These are phyloP conservation scores for Ramularia collo-cygni DNA, from an alignment of 2,329 filamentous ascomycete species.

Conservation along the genomic window DNA sequence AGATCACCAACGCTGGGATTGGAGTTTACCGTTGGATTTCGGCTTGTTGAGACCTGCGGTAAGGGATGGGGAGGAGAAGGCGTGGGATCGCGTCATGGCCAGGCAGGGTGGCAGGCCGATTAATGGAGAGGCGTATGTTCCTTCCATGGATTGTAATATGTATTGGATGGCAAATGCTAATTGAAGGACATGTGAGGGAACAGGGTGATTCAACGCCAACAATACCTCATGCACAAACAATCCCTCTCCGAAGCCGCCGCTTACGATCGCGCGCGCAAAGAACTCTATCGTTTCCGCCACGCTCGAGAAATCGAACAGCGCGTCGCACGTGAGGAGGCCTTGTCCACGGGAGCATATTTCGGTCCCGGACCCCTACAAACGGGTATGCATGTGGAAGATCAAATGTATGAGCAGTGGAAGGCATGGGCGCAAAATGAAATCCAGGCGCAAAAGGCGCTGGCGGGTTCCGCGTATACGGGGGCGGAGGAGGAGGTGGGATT, in stretches of 20 bases:
- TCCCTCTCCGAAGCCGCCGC: constrained; percentile 48
- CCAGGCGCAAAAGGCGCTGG: constrained; percentile 41
- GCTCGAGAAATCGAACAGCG: constrained; percentile 74
- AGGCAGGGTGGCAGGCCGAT: constrained; percentile 68
- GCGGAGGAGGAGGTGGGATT: constrained; percentile 27
- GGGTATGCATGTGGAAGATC: constrained; percentile 75
- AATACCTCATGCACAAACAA: constrained; percentile 65
- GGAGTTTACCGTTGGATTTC: constrained; percentile 49
- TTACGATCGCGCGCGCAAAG: constrained; percentile 79
- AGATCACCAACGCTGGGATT: constrained; percentile 69
- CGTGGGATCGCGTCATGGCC: constrained; percentile 39
- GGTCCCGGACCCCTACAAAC: constrained; percentile 68
- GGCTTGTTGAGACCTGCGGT: constrained; percentile 24
- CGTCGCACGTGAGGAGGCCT: constrained; percentile 80
- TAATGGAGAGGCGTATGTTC: constrained; percentile 50
- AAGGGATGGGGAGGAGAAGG: constrained; percentile 38
- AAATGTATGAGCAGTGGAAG: constrained; percentile 78
- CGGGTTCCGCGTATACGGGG: constrained; percentile 39
- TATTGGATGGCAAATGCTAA: too few species aligned
- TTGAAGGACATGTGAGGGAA: constrained; percentile 1
- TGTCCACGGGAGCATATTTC: constrained; percentile 80
- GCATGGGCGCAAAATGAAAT: constrained; percentile 59
- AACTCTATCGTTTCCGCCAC: constrained; percentile 83
- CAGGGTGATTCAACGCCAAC: constrained; percentile 87
- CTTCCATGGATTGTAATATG: too few species aligned